Evolutionary conservation across 2,329 filamentous ascomycete genomes (phyloP).

Genomic region (Penicillium thymicola): DNA sequence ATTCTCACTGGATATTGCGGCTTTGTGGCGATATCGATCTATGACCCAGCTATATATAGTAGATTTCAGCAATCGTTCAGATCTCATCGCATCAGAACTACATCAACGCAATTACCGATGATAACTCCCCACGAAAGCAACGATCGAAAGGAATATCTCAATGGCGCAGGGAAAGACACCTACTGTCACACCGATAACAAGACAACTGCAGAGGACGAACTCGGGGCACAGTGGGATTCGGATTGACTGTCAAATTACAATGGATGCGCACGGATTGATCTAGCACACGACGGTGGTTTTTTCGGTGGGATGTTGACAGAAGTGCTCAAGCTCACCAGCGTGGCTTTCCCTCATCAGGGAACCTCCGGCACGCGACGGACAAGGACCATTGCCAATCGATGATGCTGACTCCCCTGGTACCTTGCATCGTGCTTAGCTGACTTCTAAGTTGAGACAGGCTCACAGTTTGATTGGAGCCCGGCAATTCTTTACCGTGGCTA

Average conservation of each 20-base stretch:
- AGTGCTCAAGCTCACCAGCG: not conserved
- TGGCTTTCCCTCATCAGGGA: not conserved
- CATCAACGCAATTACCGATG: too few species aligned
- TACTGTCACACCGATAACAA: not conserved
- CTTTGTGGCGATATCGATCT: not conserved
- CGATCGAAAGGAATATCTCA: not conserved
- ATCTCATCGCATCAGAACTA: not conserved
- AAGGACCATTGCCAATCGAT: not conserved
- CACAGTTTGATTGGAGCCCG: not conserved
- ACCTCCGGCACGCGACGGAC: slow-evolving; percentile 2
- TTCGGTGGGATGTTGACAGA: not conserved
- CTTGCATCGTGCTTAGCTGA: not conserved
- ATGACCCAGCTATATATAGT: not conserved
- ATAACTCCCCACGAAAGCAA: not conserved
- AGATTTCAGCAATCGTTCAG: not conserved
- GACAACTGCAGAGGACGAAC: accelerated
- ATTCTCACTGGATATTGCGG: not conserved
- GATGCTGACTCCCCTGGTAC: not conserved
- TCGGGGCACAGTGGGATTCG: too few species aligned
- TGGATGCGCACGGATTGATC: not conserved
- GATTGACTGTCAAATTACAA: not conserved
- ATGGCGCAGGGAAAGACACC: not conserved
- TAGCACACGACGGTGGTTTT: not conserved
- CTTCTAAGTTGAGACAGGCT: not conserved
- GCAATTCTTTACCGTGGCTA: not conserved